phyloP scores from a whole-genome alignment of 345 rosid species.

The Gossypium thurberi region DNA sequence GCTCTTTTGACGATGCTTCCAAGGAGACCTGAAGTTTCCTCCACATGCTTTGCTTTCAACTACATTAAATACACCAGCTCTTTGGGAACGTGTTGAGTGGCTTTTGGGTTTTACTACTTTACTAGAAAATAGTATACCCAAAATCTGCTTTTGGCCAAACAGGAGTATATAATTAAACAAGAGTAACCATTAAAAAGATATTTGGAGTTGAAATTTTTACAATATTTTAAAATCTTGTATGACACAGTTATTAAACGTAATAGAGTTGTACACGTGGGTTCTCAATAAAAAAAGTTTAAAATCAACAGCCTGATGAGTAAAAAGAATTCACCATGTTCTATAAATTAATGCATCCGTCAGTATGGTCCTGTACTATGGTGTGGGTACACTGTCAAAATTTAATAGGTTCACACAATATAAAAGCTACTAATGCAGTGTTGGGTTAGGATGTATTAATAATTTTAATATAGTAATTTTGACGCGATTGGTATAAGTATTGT shows the following conservation, averaged over 20 bases:
- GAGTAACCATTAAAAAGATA: too few relatives aligned
- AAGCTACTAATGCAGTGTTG: not conserved
- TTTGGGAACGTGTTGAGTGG: too few relatives aligned
- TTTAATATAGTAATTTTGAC: rapidly evolving
- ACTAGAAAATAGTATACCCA: too few relatives aligned
- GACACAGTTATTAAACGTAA: too few relatives aligned
- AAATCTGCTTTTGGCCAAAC: too few relatives aligned
- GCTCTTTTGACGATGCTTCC: not conserved
- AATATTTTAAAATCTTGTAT: too few relatives aligned
- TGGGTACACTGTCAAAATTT: not conserved
- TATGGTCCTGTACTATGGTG: not conserved
- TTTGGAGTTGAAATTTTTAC: too few relatives aligned
- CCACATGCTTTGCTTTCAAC: not conserved
- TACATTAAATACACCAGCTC: not conserved
- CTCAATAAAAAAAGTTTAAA: not conserved
- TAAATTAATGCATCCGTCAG: not conserved
- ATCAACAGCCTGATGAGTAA: not conserved
- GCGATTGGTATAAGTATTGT: rapidly evolving
- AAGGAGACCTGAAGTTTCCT: not conserved
- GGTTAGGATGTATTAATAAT: too few relatives aligned
- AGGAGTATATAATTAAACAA: too few relatives aligned
- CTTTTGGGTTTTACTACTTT: too few relatives aligned
- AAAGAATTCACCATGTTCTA: not conserved
- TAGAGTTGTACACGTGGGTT: not conserved
- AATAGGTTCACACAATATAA: not conserved